Evolutionary conservation across 805 yeast species (phyloP).

Genomic region (Martiniozyma abietophila): DNA sequence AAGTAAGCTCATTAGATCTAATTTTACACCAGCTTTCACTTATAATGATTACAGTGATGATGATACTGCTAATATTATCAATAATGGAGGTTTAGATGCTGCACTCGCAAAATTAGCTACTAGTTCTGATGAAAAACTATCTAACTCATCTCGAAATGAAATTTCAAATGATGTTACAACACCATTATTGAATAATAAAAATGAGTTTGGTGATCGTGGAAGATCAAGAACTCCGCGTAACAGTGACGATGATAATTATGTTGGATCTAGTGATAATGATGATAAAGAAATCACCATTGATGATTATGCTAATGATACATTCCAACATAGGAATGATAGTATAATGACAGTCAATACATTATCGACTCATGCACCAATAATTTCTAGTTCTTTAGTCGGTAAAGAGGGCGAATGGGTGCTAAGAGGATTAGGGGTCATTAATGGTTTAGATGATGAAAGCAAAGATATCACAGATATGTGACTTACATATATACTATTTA

Average conservation of each 20-base stretch:
- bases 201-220: no score
- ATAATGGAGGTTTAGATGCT: background rate
- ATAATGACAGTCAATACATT: conserved; percentile 5
- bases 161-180: no score
- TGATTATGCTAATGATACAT: background rate
- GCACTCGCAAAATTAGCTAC: background rate
- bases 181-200: no score
- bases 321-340: conserved; percentile 2
- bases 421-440: no score
- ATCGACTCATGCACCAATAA: conserved; percentile 5
- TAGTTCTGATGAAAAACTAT: background rate
- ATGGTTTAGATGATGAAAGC: conserved; percentile 1
- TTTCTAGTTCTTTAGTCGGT: no score
- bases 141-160: no score
- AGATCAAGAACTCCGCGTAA: no score
- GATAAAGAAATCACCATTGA: background rate
- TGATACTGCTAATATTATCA: conserved; percentile 2
- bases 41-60: conserved; percentile 3
- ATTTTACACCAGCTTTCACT: conserved; percentile 17
- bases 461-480: conserved; percentile 7
- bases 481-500: no score
- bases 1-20: conserved; percentile 15
- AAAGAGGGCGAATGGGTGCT: no score
- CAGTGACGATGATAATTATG: no score
- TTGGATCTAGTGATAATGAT: background rate